A percentile compares a stretch with the other conserved stretches of the same genome.
Conservation (phyloP, 805 yeast species). For the Candida hungchunana region DNA sequence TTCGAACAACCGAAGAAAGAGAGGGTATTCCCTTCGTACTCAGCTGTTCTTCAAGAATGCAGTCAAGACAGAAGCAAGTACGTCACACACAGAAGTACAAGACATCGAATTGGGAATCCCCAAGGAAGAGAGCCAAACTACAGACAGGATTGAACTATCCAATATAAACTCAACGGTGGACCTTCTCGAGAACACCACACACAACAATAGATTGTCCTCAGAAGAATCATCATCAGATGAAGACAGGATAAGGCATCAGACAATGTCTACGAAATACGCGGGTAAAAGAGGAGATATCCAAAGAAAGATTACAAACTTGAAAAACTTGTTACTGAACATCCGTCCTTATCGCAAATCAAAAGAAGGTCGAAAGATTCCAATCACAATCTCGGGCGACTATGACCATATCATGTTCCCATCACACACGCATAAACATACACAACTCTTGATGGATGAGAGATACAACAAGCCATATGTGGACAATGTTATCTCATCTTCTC, state of each 20-base stretch:
- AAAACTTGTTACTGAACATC: slow-evolving; percentile 42
- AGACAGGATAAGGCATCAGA: slow-evolving; percentile 8
- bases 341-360: slow-evolving; percentile 47
- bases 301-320: slow-evolving; percentile 19
- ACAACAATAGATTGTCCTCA: slow-evolving; percentile 3
- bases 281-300: slow-evolving; percentile 24
- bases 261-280: slow-evolving; percentile 14
- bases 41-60: slow-evolving; percentile 52
- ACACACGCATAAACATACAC: slow-evolving; percentile 21
- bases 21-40: slow-evolving; percentile 66
- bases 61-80: slow-evolving; percentile 19
- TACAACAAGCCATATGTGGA: slow-evolving; percentile 52
- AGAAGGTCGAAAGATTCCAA: slow-evolving; percentile 75
- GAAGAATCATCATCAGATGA: slow-evolving; percentile 21
- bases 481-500: slow-evolving; percentile 80
- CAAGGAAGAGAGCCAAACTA: background rate
- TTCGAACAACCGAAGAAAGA: slow-evolving; percentile 35
- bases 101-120: slow-evolving; percentile 13
- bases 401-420: slow-evolving; percentile 29
- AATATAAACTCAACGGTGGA: slow-evolving; percentile 8
- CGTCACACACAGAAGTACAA: slow-evolving; percentile 4
- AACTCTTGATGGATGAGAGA: slow-evolving; percentile 63
- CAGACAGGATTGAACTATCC: slow-evolving; percentile 9
- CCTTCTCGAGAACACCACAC: slow-evolving; percentile 7
- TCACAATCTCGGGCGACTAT: slow-evolving; percentile 41